Evolutionary conservation across 129 eudicot species (phyloP), one percentile per base, ranked within the genome.

Genomic region (Lonicera japonica): DNA sequence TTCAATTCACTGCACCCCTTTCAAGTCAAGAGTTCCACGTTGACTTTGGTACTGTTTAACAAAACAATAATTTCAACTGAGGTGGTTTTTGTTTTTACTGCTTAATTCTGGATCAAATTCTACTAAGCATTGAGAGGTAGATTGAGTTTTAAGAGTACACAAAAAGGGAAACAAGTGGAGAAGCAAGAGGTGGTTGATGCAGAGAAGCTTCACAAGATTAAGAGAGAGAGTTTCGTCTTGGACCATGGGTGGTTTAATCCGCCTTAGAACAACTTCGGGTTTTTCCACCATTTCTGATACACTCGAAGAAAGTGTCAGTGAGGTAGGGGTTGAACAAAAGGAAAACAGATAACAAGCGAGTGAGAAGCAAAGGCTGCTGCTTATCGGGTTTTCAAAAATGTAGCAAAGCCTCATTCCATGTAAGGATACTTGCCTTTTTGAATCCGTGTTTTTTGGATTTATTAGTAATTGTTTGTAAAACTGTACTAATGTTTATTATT

Each of bases 321-420:
- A 64, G 2, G 58, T 16, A 1, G 58, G 22, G n/a, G 23, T 15
- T 64, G 56, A 47, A 25, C 55, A 10, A 57, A 57, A 29, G 9
- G 59, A 29, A 65, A 25, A 25, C 59, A 36, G 4, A 79, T 78
- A 48, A 56, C 68, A 5, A 56, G 58, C 11, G 82, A 75, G 34
- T 45, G 43, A 18, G 72, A 59, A 45, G 82, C 74, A 25, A 61
- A 58, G 34, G 56, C 46, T 11, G 46, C 65, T 54, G 78, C 75
- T 21, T 4, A 62, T 29, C 21, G 58, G 23, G 55, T 76, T 48
- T 75, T 75, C 19, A 56, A 38, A 54, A 80, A 63, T 11, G 75
- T 75, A 1, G 81, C 75, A 51, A 75, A 68, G 73, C 71, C 23
- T 34, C 34, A 63, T 3, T 46, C 21, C 51, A 48, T 66, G 81